Percentiles rank a stretch among this genome's conserved stretches.
phyloP scores from a whole-genome alignment of 1,139 yeast genomes.

The Sugiyamaella pinicola region DNA sequence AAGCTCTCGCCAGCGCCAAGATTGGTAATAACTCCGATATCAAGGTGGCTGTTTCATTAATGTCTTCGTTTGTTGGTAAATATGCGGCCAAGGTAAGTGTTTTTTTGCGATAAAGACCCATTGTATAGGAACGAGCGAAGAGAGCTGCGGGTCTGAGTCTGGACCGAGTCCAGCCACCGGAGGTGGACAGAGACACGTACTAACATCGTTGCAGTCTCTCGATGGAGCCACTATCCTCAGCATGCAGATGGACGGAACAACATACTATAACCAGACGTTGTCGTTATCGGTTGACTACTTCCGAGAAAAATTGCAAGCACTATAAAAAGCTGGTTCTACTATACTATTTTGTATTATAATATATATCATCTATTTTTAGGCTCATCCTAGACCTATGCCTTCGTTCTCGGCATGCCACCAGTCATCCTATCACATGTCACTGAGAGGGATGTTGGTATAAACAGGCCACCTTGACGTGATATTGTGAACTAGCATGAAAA shows the following conservation, averaged over 20 bases:
- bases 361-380: neutral
- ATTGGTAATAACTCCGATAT: conserved; percentile 39
- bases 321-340: conserved; percentile 6
- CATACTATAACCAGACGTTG: conserved; percentile 33
- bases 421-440: too few species aligned
- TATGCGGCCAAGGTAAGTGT: conserved; percentile 32
- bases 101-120: too few species aligned
- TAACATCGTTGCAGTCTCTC: conserved; percentile 19
- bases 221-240: conserved; percentile 31
- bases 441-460: too few species aligned
- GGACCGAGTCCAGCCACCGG: too few species aligned
- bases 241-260: conserved; percentile 37
- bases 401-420: too few species aligned
- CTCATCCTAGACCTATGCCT: neutral
- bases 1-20: conserved; percentile 48
- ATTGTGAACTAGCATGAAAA: too few species aligned
- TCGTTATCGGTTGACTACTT: conserved; percentile 30
- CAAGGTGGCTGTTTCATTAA: conserved; percentile 55
- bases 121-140: too few species aligned
- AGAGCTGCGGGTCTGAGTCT: too few species aligned
- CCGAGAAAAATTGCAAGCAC: conserved; percentile 22
- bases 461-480: too few species aligned
- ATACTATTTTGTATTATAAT: conserved; percentile 6
- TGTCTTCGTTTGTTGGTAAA: conserved; percentile 52
- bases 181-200: too few species aligned